Evolutionary conservation across 78 protist species (phyloP), one percentile per base, ranked within the genome.

Genomic region (Guillardia theta): DNA sequence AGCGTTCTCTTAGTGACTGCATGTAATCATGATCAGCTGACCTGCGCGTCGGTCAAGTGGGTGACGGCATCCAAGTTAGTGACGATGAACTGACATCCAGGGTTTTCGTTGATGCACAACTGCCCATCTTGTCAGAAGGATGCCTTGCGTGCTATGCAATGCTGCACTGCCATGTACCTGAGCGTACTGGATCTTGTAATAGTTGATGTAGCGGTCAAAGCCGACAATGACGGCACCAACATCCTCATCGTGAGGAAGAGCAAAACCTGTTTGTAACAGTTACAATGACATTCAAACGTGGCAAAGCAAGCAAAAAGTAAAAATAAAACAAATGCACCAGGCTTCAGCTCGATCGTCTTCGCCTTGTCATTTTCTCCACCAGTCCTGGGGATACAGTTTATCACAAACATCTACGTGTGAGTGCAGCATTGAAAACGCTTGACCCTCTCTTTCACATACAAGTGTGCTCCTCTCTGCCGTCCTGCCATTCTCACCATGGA

Each of bases 61-160:
- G 95, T 94, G 54, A 94, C 90, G 4, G 95, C 95, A 48, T 94
- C 95, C 19, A 88, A 88, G 92, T 95, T 95, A 50, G 96, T 95
- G 83, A 93, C 96, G 54, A 95, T 58, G 64, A 95, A 95, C 47
- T 24, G 45, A n/a, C 92, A 92, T 43, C 46, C 47, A 0, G 54
- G 77, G 37, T 12, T 18, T 48, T 8, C 64, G 48, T 1, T 24
- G 64, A 43, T 24, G 92, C 62, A 76, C 93, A 22, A 33, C 44
- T 41, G 48, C 70, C 10, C 58, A 15, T 15, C 58, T 15, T 15
- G 58, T 15, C 58, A 50, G n/a, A n/a, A n/a, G n/a, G n/a, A n/a
- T n/a, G n/a, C n/a, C n/a, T n/a, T n/a, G n/a, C 92, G 94, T 93
- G 64, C 41, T 93, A 88, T 50, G 64, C 76, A 90, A 93, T 93